A percentile compares a stretch with the other conserved stretches of the same genome.
Conservation (phyloP, 805 yeast species). For the Komagataella kurtzmanii region DNA sequence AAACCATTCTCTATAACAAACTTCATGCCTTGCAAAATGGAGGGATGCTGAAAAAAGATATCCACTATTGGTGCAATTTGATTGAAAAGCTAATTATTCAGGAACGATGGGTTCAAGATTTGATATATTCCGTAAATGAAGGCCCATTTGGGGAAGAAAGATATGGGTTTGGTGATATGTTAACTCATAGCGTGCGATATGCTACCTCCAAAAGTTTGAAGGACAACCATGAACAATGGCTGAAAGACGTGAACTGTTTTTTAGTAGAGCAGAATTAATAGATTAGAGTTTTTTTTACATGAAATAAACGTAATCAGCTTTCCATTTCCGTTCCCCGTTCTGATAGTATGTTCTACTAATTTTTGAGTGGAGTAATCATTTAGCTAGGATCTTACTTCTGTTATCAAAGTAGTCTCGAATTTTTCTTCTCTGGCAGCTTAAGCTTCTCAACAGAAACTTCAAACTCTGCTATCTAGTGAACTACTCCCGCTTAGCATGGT, state of each 20-base stretch:
- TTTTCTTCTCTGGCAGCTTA: too few relatives aligned
- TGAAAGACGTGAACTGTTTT: neutral
- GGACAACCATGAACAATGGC: neutral
- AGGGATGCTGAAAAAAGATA: constrained; percentile 31
- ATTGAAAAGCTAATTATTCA: constrained; percentile 40
- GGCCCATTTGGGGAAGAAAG: neutral
- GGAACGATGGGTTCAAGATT: constrained; percentile 48
- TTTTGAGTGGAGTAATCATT: too few relatives aligned
- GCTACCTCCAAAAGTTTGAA: neutral
- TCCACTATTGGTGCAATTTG: constrained; percentile 37
- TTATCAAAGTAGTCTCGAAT: neutral
- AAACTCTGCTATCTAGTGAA: too few relatives aligned
- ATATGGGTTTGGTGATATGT: neutral
- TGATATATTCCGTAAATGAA: constrained; percentile 9
- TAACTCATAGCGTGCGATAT: neutral
- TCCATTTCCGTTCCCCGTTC: too few relatives aligned
- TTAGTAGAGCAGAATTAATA: neutral
- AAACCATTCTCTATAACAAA: constrained; percentile 31
- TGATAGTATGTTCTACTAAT: too few relatives aligned
- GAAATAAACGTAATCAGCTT: too few relatives aligned
- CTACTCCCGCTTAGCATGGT: constrained; percentile 42
- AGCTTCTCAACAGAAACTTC: too few relatives aligned
- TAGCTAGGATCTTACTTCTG: neutral
- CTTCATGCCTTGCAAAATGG: constrained; percentile 43
- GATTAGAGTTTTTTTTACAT: neutral